Conservation (phyloP, 176 grass and related monocot genomes). For the Bolboschoenus planiculmis region DNA sequence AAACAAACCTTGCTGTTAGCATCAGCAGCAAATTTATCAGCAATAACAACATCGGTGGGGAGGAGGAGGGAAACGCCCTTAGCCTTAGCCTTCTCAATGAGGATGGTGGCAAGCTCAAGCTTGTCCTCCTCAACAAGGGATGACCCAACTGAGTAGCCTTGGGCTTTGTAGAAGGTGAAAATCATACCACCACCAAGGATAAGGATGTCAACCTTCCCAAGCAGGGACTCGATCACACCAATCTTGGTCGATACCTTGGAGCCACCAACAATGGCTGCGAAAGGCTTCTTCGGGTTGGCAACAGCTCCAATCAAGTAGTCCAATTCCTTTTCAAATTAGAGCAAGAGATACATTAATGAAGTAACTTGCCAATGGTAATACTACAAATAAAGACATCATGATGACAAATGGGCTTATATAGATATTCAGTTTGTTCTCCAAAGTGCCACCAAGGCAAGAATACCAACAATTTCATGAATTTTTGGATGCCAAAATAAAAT, state of each 20-base stretch:
- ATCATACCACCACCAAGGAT: slow-evolving; percentile 97
- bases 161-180: slow-evolving; percentile 92
- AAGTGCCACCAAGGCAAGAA: neutral
- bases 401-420: neutral
- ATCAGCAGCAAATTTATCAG: slow-evolving; percentile 93
- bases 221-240: slow-evolving; percentile 77
- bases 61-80: slow-evolving; percentile 80
- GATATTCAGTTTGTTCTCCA: neutral
- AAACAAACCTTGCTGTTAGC: slow-evolving; percentile 82
- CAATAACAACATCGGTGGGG: slow-evolving; percentile 65
- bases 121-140: slow-evolving; percentile 97
- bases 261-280: slow-evolving; percentile 93
- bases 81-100: slow-evolving; percentile 73
- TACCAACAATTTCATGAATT: neutral
- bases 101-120: slow-evolving; percentile 74
- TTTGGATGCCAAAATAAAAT: neutral
- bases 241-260: slow-evolving; percentile 98
- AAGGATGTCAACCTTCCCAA: slow-evolving; percentile 83
- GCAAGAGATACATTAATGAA: neutral
- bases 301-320: slow-evolving; percentile 97
- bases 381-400: neutral
- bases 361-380: neutral
- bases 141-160: slow-evolving; percentile 74
- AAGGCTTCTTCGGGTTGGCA: slow-evolving; percentile 80
- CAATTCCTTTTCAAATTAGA: slow-evolving; percentile 49